Base-by-base conservation (phyloP, 768 basidiomycete species). In the Cystofilobasidium ferigula region DNA sequence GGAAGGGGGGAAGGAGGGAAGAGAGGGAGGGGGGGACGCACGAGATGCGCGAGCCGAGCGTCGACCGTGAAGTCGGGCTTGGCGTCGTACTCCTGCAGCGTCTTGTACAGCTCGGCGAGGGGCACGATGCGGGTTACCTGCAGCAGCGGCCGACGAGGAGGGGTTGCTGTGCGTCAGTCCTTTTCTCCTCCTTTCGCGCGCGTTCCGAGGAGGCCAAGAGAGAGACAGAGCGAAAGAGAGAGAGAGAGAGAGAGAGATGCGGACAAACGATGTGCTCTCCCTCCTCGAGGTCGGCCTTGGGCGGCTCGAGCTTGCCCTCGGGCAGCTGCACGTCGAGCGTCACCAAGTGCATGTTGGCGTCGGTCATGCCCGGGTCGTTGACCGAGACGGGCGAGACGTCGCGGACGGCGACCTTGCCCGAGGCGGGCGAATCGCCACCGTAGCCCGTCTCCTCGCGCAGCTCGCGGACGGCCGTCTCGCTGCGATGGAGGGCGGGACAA, bases 301-400 rank as follows among this genome's bases (percentile, higher is more conserved):
- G 65, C 1, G 65, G 51, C 42, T 40, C 16, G 14, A 35, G 10
- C 1, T 56, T 35, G 13, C 48, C 51, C 12, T 20, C 40, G 2
- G 59, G 60, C 51, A 67, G 56, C 20, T 61, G 32, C 28, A 61
- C 53, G 42, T 67, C 65, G 30, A 67, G 43, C 36, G 58, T 51
- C n/a, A 67, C 65, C 14, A 67, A 54, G 13, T 67, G 59, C 65
- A 67, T 67, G 59, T 67, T 67, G 34, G 65, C 65, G 34, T 67
- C 53, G 26, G 60, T 67, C 65, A 67, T 67, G 8, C 65, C 65
- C 6, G 65, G 65, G 42, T 67, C 65, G 26, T 51, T 24, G 6
- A 61, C 60, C 3, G 28, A 10, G 0, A 67, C 58, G 32, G 59
- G 59, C 20, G 48, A 56, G 18, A 67, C 34, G 3, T 28, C 43